Base-by-base conservation (phyloP, 2,329 filamentous ascomycete species). In the Orbilia oligospora region DNA sequence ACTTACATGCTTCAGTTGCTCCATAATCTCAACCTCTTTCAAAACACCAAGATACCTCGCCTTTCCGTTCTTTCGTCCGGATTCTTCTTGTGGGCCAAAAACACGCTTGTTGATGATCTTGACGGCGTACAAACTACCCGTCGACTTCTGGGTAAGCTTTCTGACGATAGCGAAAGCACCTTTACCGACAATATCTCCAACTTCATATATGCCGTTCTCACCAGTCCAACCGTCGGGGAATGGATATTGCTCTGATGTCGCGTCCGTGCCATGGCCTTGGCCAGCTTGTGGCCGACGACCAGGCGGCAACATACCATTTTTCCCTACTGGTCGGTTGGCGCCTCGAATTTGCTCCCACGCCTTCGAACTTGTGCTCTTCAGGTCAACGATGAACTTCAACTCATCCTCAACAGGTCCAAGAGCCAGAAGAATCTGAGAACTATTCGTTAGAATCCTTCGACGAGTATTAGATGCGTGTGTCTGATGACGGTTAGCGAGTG, bases 21-120 rank as follows among this genome's bases (percentile, higher is more conserved):
- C 90, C 93, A 99, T 98, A 82, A 99, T 98, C 81, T 90, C 92
- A 91, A 99, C 95, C 85, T 99, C 96, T 82, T 97, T 97, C 83
- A 97, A 93, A 14, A 98, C 92, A 48, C 72, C 81, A 24, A 79
- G 71, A 33, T 61, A 75, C 20, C 76, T 65, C 8, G 76, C 76
- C 51, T 75, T 79, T 22, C 61, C 61, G 36, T 76, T 80, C 73
- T 80, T 76, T 22, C 65, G 61, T 33, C 73, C 76, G 16, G 64
- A 58, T 20, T 81, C 69, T 36, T 76, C 77, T 49, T 64, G 56
- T 16, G 70, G 65, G 12, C 75, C 76, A 83, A 97, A 97, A 18
- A 91, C 90, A 66, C 92, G 90, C 85, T 97, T 98, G 84, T 97
- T 94, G 3, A 99, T 89, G 84, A 98, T 94, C 84, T 99, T 99